A percentile compares a stretch with the other conserved stretches of the same genome.
These are phyloP conservation scores for Beauveria sp. DNA, from an alignment of 2,329 filamentous ascomycete genomes.

Conservation along the genomic window DNA sequence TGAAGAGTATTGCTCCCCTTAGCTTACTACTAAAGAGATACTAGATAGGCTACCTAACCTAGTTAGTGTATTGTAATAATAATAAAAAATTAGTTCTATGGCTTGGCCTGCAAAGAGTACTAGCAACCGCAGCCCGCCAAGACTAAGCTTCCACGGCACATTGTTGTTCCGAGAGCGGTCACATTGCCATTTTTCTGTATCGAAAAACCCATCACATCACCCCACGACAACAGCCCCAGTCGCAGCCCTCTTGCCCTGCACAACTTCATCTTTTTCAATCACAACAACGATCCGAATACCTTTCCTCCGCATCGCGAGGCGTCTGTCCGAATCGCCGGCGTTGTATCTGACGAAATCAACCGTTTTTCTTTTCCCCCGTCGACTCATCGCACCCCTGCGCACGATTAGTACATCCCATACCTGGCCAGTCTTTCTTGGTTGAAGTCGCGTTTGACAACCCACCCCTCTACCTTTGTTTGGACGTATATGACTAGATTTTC, in stretches of 20 bases:
- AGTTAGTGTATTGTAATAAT: too few relatives aligned
- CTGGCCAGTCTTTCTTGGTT: background rate
- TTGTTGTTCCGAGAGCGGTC: slow-evolving; percentile 5
- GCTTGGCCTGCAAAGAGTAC: background rate
- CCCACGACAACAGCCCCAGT: background rate
- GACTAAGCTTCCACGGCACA: background rate
- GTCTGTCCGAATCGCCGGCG: background rate
- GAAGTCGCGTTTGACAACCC: background rate
- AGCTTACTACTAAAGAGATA: too few relatives aligned
- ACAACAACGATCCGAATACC: background rate
- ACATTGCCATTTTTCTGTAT: slow-evolving; percentile 5
- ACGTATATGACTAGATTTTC: slow-evolving; percentile 7
- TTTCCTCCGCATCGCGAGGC: background rate
- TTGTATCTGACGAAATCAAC: background rate
- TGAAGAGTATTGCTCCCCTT: background rate
- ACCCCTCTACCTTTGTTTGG: background rate
- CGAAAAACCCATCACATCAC: background rate
- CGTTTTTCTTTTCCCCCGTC: too few relatives aligned
- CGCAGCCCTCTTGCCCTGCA: background rate
- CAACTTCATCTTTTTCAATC: background rate
- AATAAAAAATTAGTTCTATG: too few relatives aligned
- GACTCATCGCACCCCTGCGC: background rate
- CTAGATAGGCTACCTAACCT: too few relatives aligned
- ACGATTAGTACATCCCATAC: background rate
- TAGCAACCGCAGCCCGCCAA: background rate